Base-by-base conservation (phyloP, 2,329 filamentous ascomycete species). In the Aureobasidium pullulans region DNA sequence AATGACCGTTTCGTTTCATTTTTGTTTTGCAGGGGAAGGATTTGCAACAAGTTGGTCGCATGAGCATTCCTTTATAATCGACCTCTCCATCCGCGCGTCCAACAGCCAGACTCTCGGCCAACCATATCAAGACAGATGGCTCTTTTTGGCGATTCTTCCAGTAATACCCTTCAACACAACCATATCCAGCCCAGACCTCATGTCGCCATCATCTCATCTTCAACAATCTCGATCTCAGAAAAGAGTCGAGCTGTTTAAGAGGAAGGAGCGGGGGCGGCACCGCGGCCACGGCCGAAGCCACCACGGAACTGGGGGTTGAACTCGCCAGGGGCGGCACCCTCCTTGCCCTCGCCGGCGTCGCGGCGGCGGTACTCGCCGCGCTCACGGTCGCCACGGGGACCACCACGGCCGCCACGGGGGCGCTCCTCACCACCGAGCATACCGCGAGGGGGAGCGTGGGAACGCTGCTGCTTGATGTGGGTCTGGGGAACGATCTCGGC, bases 401-500 rank as follows among this genome's bases (percentile, higher is more conserved):
- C 86, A 79, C 88, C 87, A 81, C 90, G 88, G 78, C 89, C 87
- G 78, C 89, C 87, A 74, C 89, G 90, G 62, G 67, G 66, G 69
- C 88, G 87, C 76, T 96, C 92, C 68, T 86, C 84, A 75, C 83
- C 85, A 72, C 91, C 91, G 82, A 97, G 86, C 94, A 99, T 97
- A 76, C 94, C 94, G 75, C 94, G 92, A 75, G 94, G 93, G 79
- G 93, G 93, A 81, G 91, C 92, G 81, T 96, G 91, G 73, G 90
- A 94, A 80, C 94, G 90, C 85, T 96, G 91, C 84, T 96, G 92
- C 90, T 99, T 99, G 84, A 99, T 97, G 88, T 99, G 94, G 74
- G 94, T 99, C 74, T 95, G 91, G 71, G 94, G 94, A 70, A 99
- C 94, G 76, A 99, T 96, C 87, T 99, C 94, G 77, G 94, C 92